Conservation (phyloP, 495 filamentous ascomycete species). For the Parachaetomium inaequale region DNA sequence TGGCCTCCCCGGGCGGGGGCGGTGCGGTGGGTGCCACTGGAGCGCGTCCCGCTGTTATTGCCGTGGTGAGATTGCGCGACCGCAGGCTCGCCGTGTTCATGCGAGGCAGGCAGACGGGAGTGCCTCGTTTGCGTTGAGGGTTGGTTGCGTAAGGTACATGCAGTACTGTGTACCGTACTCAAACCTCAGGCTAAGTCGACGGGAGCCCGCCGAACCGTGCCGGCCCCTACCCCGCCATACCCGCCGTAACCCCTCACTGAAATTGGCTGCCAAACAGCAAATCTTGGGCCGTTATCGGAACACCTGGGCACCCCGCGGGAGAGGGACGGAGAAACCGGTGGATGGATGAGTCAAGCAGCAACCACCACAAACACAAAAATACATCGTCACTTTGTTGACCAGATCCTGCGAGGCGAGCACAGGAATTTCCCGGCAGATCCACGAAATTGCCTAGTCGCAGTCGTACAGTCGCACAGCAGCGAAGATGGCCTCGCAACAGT, state of each 20-base stretch:
- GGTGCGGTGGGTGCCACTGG: neutral
- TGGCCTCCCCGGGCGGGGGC: neutral
- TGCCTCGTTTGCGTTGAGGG: neutral
- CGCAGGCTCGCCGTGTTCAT: no score
- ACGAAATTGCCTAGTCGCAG: constrained; percentile 5
- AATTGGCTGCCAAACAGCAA: constrained; percentile 5
- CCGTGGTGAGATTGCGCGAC: neutral
- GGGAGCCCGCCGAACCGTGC: constrained; percentile 3
- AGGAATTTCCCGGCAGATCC: constrained; percentile 8
- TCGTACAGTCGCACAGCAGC: neutral
- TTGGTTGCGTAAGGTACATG: neutral
- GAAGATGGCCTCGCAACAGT: constrained; percentile 38
- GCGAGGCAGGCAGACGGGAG: no score
- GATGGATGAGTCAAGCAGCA: constrained; percentile 13
- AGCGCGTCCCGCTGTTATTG: neutral
- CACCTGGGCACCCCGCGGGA: no score
- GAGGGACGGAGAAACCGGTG: neutral
- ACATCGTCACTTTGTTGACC: neutral
- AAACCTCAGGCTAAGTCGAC: neutral
- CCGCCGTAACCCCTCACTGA: constrained; percentile 13
- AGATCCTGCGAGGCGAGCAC: constrained; percentile 5
- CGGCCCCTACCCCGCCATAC: constrained; percentile 11
- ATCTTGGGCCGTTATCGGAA: constrained; percentile 23
- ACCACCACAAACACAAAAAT: neutral
- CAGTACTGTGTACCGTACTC: neutral